phyloP scores from a whole-genome alignment of 805 yeast genomes.

The Candida ascalaphidarum region DNA sequence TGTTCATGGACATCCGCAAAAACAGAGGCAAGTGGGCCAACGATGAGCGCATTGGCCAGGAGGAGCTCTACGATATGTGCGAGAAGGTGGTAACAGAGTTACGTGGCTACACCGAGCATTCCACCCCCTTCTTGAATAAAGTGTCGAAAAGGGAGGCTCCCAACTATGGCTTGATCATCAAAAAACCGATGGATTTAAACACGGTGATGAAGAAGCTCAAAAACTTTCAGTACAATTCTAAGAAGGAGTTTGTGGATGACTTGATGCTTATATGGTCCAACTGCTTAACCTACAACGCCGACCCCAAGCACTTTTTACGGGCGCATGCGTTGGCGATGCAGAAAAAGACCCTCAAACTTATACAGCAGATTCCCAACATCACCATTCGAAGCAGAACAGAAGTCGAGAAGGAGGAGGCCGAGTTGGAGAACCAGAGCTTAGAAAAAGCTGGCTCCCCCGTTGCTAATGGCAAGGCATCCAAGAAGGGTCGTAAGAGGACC shows the following conservation, averaged over 20 bases:
- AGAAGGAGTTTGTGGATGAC: constrained; percentile 90
- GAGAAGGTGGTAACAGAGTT: constrained; percentile 89
- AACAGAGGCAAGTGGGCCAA: constrained; percentile 97
- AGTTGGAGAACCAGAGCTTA: constrained; percentile 14
- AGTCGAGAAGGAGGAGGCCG: constrained; percentile 57
- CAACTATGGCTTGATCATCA: constrained; percentile 82
- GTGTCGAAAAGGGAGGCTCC: constrained; percentile 99
- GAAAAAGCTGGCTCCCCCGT: constrained; percentile 15
- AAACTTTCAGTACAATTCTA: constrained; percentile 70
- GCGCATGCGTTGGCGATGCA: constrained; percentile 96
- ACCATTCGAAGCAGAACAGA: constrained; percentile 65
- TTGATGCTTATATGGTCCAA: constrained; percentile 92
- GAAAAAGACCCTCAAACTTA: constrained; percentile 66
- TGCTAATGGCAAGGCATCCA: constrained; percentile 21
- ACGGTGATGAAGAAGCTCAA: constrained; percentile 89
- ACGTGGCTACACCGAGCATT: constrained; percentile 90
- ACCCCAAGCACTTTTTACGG: constrained; percentile 85
- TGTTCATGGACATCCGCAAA: constrained; percentile 88
- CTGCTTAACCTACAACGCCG: constrained; percentile 87
- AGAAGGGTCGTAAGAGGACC: constrained; percentile 33
- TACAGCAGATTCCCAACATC: constrained; percentile 87
- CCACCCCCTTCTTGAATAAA: constrained; percentile 89
- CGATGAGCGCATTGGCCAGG: constrained; percentile 93
- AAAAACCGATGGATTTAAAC: constrained; percentile 92
- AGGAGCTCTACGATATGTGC: constrained; percentile 94